These are phyloP conservation scores for Helicosporidium sp. DNA, from an alignment of 139 green algal species.

Conservation along the genomic window DNA sequence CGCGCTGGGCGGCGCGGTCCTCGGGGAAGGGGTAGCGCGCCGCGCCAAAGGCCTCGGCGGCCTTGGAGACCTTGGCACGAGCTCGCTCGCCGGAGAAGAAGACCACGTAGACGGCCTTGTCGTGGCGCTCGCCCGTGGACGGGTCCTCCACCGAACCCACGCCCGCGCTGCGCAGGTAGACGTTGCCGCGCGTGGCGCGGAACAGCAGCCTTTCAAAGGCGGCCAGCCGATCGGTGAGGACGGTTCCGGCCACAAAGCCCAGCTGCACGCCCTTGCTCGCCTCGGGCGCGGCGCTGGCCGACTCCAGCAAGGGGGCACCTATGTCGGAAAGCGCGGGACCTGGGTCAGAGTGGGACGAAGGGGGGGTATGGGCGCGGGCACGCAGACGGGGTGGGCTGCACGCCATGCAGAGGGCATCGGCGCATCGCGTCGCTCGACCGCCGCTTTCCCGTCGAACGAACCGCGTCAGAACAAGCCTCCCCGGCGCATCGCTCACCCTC, in stretches of 20 bases:
- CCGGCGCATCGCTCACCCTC: too few species aligned
- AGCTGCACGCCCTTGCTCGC: conserved; percentile 49
- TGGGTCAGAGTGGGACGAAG: not conserved
- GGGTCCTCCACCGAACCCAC: conserved; percentile 51
- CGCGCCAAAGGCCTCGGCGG: conserved; percentile 78
- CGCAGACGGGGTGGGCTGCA: not conserved
- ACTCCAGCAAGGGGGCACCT: conserved; percentile 31
- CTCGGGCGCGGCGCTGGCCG: conserved; percentile 1
- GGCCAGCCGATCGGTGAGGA: conserved; percentile 57
- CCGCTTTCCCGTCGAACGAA: too few species aligned
- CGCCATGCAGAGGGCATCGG: not conserved
- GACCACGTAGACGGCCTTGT: conserved; percentile 91
- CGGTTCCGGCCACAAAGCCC: conserved; percentile 77
- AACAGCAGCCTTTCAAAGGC: conserved; percentile 93
- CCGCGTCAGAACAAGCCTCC: too few species aligned
- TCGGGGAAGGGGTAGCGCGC: conserved; percentile 96
- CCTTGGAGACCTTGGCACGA: conserved; percentile 75
- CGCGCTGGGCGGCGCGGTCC: conserved; percentile 54
- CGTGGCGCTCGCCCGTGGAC: conserved; percentile 50
- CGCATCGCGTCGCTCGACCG: too few species aligned
- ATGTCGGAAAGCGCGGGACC: too few species aligned
- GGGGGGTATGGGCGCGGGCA: not conserved
- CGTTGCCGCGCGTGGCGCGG: conserved; percentile 92
- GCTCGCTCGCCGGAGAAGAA: conserved; percentile 92
- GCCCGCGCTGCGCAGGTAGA: conserved; percentile 61